These are phyloP conservation scores for Aspergillus intermedius DNA, from an alignment of 2,329 filamentous ascomycete genomes.

Conservation along the genomic window DNA sequence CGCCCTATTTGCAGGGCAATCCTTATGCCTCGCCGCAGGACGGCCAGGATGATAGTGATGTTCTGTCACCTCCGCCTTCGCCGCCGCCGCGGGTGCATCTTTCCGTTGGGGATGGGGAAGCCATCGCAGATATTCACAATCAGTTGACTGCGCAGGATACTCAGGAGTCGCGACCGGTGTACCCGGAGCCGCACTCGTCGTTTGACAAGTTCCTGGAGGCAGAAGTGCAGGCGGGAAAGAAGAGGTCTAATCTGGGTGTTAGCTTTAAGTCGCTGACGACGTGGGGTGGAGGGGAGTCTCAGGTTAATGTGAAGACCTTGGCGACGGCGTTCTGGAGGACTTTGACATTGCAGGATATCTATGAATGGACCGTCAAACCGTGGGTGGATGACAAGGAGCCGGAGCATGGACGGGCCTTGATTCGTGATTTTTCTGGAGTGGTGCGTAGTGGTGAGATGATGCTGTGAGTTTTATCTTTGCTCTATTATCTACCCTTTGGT, in stretches of 20 bases:
- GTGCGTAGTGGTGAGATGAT: conserved; percentile 62
- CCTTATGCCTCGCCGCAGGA: conserved; percentile 16
- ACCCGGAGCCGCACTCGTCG: conserved; percentile 50
- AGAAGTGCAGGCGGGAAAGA: conserved; percentile 57
- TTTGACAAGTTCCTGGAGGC: conserved; percentile 63
- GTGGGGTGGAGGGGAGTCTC: conserved; percentile 57
- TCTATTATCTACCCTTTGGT: not conserved
- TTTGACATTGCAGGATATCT: conserved; percentile 63
- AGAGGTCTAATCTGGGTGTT: conserved; percentile 66
- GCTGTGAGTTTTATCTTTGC: conserved; percentile 33
- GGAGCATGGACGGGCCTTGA: conserved; percentile 45
- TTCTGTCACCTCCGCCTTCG: not conserved
- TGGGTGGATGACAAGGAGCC: conserved; percentile 38
- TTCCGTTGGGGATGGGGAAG: conserved; percentile 23
- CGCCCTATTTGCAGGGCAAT: conserved; percentile 16
- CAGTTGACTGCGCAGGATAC: conserved; percentile 19
- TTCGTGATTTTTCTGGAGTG: conserved; percentile 59
- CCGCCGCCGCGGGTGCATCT: conserved; percentile 20
- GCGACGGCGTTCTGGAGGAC: conserved; percentile 66
- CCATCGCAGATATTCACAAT: conserved; percentile 25
- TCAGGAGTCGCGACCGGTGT: conserved; percentile 7
- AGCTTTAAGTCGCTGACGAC: conserved; percentile 67
- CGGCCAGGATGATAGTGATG: conserved; percentile 7
- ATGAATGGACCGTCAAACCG: conserved; percentile 50
- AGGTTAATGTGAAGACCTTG: conserved; percentile 60